A percentile compares a stretch with the other conserved stretches of the same genome.
phyloP scores from a whole-genome alignment of 176 grass and related monocot species.

The Carex myosuroides region DNA sequence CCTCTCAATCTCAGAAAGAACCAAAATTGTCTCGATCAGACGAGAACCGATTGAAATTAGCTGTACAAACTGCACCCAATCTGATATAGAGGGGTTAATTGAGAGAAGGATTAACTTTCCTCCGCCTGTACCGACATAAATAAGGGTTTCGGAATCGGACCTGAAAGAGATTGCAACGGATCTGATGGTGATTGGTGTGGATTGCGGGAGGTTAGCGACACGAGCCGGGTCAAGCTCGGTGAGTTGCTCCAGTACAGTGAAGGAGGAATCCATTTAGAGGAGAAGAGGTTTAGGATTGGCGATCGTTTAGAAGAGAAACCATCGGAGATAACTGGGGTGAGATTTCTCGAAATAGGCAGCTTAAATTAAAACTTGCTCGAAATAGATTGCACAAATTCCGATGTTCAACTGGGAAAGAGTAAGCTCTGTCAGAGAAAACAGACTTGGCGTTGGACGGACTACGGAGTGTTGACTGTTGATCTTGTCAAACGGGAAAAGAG shows the following conservation, averaged over 20 bases:
- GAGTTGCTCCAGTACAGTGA: constrained; percentile 43
- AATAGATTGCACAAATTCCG: not conserved
- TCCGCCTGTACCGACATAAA: constrained; percentile 85
- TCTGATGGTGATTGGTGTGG: constrained; percentile 69
- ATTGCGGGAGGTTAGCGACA: constrained; percentile 42
- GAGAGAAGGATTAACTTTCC: constrained; percentile 81
- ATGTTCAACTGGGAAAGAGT: not conserved
- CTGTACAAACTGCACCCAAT: constrained; percentile 43
- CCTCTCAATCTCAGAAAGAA: constrained; percentile 53
- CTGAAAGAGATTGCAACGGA: constrained; percentile 37
- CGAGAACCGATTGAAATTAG: constrained; percentile 41
- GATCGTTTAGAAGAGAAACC: not conserved
- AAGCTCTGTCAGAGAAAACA: not conserved
- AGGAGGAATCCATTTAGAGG: constrained; percentile 23
- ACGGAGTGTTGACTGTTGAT: too few relatives aligned
- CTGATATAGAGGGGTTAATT: constrained; percentile 16
- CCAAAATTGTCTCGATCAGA: constrained; percentile 48
- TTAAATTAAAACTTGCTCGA: not conserved
- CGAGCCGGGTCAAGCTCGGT: constrained; percentile 66
- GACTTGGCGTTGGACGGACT: not conserved
- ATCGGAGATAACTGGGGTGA: not conserved
- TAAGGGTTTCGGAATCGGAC: constrained; percentile 33
- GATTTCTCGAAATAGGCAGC: not conserved
- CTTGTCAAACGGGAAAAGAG: too few relatives aligned
- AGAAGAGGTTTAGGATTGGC: not conserved